Evolutionary conservation across 2,329 filamentous ascomycete genomes (phyloP), one percentile per base, ranked within the genome.

Genomic region (Hymenoscyphus fraxineus): DNA sequence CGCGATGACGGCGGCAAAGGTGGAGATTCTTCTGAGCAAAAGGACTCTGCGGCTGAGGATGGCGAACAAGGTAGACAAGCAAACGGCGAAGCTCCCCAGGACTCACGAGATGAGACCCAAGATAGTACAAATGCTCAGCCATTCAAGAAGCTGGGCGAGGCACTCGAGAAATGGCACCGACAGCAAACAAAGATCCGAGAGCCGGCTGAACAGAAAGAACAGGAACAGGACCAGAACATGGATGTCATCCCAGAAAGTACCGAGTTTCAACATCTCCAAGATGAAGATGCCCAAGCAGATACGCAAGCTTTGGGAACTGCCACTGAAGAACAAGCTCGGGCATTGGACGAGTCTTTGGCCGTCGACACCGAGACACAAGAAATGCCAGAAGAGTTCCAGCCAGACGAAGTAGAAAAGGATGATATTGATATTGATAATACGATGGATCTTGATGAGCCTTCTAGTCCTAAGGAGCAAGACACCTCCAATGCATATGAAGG

Each of bases 61-160:
- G 88, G 87, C 13, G 80, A 84, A 61, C 78, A 80, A 39, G 74
- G 78, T 12, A 76, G 79, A 55, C 79, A 82, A 61, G 77, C 77
- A 7, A 74, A 77, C 35, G 75, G 78, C 12, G 77, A 79, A 62
- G 78, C 77, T 47, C 78, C 74, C 40, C 72, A 75, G 63, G 70
- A 78, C 59, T 65, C 73, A 1, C 66, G 71, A 39, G 70, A 75
- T 39, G 74, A 77, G 16, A 74, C 76, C 16, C 75, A 81, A 69
- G 77, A 80, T 44, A 76, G 76, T 31, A 72, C 74, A 5, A 76
- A 85, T 60, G 79, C 81, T 57, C 87, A 95, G 70, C 91, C 93
- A 0, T 97, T 97, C 82, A 95, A 95, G 79, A 96, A 97, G 74
- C 85, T 99, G 38, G 95, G 95, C 27, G 93, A 99, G 78, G 90